Base-by-base conservation (phyloP, 2,329 filamentous ascomycete species). In the Byssoonygena ceratinophila region DNA sequence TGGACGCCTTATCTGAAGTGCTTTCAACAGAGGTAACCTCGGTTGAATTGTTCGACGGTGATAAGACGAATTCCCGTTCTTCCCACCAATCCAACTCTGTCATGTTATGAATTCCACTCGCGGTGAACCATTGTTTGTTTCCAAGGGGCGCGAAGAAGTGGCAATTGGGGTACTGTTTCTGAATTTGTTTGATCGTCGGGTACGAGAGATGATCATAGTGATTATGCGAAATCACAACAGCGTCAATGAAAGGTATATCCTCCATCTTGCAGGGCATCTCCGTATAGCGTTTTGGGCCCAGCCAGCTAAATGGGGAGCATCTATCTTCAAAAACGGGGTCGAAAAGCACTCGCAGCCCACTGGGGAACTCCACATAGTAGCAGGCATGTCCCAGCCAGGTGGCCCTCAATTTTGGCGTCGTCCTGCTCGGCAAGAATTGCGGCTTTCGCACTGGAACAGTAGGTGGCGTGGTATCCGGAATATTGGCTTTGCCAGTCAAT, bases 61-160 rank as follows among this genome's bases (percentile, higher is more conserved):
- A 74, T 23, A 95, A 69, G 0, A 73, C 80, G n/a, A 95, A 68
- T 45, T 91, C 82, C 4, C 81, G 77, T 57, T 87, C 83, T 60
- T 94, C 83, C 91, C 91, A 96, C 91, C 91, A 96, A 69, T 97
- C 91, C 62, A 96, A 68, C 71, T 96, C 90, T 0, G 87, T 94
- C 40, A 91, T 83, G 54, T 88, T 86, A 1, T 77, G 58, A 51
- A 95, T 79, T 1, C 87, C 87, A 23, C 75, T 76, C 2, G 75
- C 71, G 44, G 75, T 73, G 67, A 97, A 95, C 90, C 90, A 96
- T 45, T 78, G 73, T 67, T 85, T 86, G 53, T 94, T 80, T 1
- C 88, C 88, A 3, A 95, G 69, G 0, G 88, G 87, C 20, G 89
- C 89, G 58, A 95, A 92, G 71, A 92, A 96, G 58, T 94, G 87